phyloP scores from a whole-genome alignment of 2,329 filamentous ascomycete genomes.

The Epichloe aotearoae region DNA sequence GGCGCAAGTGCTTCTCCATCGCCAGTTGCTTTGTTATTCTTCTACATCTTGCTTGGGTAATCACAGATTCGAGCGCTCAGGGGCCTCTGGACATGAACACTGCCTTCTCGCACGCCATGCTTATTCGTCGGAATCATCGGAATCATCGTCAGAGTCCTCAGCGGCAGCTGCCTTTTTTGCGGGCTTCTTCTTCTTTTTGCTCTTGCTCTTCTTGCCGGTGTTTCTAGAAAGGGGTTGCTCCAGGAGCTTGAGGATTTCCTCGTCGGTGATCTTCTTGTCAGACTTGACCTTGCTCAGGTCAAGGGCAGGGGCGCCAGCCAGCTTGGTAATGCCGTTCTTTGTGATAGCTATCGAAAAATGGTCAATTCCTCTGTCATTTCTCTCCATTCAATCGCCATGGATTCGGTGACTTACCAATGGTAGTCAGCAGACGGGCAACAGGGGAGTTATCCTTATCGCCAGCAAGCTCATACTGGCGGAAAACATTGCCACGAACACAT shows the following conservation, averaged over 20 bases:
- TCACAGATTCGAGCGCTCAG: not conserved
- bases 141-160: conserved; percentile 24
- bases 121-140: conserved; percentile 14
- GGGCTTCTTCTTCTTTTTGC: conserved; percentile 57
- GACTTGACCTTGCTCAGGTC: conserved; percentile 78
- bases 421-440: conserved; percentile 79
- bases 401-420: conserved; percentile 58
- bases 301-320: conserved; percentile 61
- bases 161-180: conserved; percentile 32
- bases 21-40: not conserved
- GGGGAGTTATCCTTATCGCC: conserved; percentile 82
- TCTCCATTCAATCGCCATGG: not conserved
- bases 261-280: conserved; percentile 95
- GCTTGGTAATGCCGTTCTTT: conserved; percentile 87
- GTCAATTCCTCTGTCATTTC: conserved; percentile 21
- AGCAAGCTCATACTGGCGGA: conserved; percentile 92
- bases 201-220: conserved; percentile 88
- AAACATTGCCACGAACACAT: conserved; percentile 82
- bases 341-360: conserved; percentile 51
- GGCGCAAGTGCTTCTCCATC: not conserved
- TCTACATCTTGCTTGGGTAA: not conserved
- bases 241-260: conserved; percentile 89
- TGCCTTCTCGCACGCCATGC: not conserved
- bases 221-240: conserved; percentile 77
- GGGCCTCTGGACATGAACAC: not conserved